These are phyloP conservation scores for Rhodotorula sp. DNA, from an alignment of 1,284 basidiomycete species.

Conservation along the genomic window DNA sequence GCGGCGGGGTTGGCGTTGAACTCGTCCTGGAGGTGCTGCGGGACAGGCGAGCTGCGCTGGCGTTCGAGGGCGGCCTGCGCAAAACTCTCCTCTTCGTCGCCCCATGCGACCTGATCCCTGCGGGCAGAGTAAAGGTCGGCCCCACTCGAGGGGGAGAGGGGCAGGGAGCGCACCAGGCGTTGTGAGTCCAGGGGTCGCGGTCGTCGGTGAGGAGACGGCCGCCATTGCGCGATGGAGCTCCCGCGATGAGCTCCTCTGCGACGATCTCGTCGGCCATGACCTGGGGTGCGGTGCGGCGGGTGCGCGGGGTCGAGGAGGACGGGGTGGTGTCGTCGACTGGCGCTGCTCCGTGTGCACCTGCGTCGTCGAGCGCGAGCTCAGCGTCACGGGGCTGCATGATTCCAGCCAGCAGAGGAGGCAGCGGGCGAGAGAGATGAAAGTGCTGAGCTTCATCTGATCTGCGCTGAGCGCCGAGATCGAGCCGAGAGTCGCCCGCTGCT, in stretches of 20 bases:
- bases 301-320: not conserved
- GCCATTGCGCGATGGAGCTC: slow-evolving; percentile 42
- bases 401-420: no score
- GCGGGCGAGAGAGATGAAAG: no score
- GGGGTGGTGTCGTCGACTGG: not conserved
- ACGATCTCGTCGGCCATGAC: slow-evolving; percentile 33
- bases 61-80: slow-evolving; percentile 40
- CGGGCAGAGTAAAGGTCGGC: no score
- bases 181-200: slow-evolving; percentile 45
- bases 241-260: slow-evolving; percentile 27
- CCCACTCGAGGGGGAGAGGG: not conserved
- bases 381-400: no score
- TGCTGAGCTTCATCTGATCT: no score
- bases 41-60: slow-evolving; percentile 39
- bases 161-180: slow-evolving; percentile 43
- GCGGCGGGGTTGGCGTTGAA: slow-evolving; percentile 73
- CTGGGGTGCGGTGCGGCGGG: slow-evolving; percentile 27
- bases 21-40: slow-evolving; percentile 51
- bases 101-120: slow-evolving; percentile 47
- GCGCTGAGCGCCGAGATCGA: no score
- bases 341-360: no score
- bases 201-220: slow-evolving; percentile 41
- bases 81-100: slow-evolving; percentile 39
- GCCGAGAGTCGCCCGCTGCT: not conserved
- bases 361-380: no score